Evolutionary conservation across 768 basidiomycete species (phyloP).

Genomic region (Guyanaporus albipodus): DNA sequence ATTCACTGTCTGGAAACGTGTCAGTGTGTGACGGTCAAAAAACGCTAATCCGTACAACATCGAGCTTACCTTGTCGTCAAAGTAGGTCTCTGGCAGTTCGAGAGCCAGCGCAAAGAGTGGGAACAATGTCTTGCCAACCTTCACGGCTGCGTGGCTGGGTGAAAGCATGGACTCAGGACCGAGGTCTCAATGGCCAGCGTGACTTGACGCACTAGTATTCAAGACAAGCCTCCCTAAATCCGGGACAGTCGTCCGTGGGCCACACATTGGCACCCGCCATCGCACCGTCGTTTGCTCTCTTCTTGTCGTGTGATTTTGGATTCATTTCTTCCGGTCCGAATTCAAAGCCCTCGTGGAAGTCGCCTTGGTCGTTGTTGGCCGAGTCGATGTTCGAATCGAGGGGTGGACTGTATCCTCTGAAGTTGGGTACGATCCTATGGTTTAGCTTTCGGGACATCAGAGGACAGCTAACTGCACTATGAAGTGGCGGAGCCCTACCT

Average conservation of each 20-base stretch:
- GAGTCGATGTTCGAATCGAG: conserved; percentile 74
- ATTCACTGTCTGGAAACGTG: conserved; percentile 47
- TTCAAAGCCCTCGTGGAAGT: conserved; percentile 89
- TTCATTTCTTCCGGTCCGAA: conserved; percentile 65
- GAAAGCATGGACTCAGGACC: conserved; percentile 25
- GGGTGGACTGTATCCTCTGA: conserved; percentile 72
- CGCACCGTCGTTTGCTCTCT: conserved; percentile 41
- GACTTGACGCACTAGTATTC: conserved; percentile 56
- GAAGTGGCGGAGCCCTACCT: conserved; percentile 37
- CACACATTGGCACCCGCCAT: conserved; percentile 78
- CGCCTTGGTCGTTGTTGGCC: conserved; percentile 59
- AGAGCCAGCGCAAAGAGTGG: conserved; percentile 70
- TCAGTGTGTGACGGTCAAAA: not conserved
- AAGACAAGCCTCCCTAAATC: conserved; percentile 56
- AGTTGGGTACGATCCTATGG: conserved; percentile 61
- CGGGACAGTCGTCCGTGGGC: conserved; percentile 59
- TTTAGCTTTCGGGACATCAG: no score
- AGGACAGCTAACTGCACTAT: not conserved
- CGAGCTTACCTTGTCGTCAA: conserved; percentile 58
- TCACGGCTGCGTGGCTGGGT: conserved; percentile 47
- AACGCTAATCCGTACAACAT: not conserved
- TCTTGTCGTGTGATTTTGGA: conserved; percentile 21
- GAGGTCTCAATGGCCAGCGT: conserved; percentile 12
- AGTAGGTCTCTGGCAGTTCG: conserved; percentile 55
- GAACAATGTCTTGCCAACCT: conserved; percentile 55